Evolutionary conservation across 202 grass and related monocot species (phyloP), one percentile per base, ranked within the genome.

Genomic region (Zizania palustris): DNA sequence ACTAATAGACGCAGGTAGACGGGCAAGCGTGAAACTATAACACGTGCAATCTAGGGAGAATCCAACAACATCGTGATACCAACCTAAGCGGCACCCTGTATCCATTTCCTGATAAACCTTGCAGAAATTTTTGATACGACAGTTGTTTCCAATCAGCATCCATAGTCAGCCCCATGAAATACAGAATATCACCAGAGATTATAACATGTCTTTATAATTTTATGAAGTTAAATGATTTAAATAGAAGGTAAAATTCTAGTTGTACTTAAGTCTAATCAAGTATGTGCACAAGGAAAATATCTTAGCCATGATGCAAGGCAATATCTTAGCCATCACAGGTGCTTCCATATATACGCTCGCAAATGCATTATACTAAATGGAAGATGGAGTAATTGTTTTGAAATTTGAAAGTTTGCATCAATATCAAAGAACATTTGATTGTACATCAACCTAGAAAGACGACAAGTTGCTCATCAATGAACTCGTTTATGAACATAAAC

Each of bases 161-260:
- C 72, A 66, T 67, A 60, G 9, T 35, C 7, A 10, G 13, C 28
- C 77, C 82, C 83, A 59, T 43, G 11, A 79, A 34, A 71, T 20
- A 45, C 73, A 82, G 49, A 80, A 76, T 80, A n/a, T n/a, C n/a
- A n/a, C n/a, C n/a, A n/a, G n/a, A n/a, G n/a, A 46, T 63, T 65
- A 1, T 41, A 69, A 60, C 5, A 14, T 50, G 12, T 61, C 2
- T 42, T 15, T 48, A 20, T 28, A 38, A 49, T 71, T 38, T 28
- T 37, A 62, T 45, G 13, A 43, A 35, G 6, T 20, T 58, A 63
- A 8, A 40, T 16, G 33, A 69, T 20, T 58, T 19, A 9, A 49
- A 39, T 1, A 3, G 4, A 76, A 49, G 33, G 15, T 15, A 53
- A 71, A 22, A 40, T 15, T 1, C 67, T 3, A 82, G 64, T 21